phyloP scores from a whole-genome alignment of 352 stramenopile genomes.

The Pythium utonaiense region DNA sequence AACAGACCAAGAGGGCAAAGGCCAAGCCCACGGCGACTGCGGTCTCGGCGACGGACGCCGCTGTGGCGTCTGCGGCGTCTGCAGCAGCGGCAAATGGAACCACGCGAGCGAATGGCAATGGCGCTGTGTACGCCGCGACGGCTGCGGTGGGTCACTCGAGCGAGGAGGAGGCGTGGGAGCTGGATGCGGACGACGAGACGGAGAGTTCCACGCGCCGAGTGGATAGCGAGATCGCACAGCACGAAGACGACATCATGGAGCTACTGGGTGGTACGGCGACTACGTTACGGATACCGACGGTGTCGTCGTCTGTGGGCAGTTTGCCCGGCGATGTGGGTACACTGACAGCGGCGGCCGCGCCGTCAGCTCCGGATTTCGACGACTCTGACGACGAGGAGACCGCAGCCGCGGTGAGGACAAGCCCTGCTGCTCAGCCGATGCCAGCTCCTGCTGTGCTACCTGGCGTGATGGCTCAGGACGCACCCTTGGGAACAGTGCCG shows the following conservation, averaged over 20 bases:
- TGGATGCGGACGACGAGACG: neutral
- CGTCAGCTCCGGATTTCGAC: constrained; percentile 39
- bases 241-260: constrained; percentile 55
- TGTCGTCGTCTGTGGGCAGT: constrained; percentile 2
- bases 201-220: constrained; percentile 3
- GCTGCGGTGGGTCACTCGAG: constrained; percentile 12
- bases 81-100: neutral
- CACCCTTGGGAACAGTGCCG: neutral
- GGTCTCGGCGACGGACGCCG: neutral
- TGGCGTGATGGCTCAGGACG: neutral
- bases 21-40: constrained; percentile 14
- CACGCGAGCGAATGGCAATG: neutral
- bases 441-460: neutral
- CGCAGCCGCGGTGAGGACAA: constrained; percentile 1
- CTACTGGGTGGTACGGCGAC: constrained; percentile 31
- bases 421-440: neutral
- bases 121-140: neutral
- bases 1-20: constrained; percentile 25
- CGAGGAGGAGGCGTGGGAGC: constrained; percentile 11
- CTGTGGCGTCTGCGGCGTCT: neutral
- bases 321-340: constrained; percentile 1
- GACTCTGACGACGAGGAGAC: constrained; percentile 38
- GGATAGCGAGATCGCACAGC: constrained; percentile 46
- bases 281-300: constrained; percentile 16
- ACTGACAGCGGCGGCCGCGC: constrained; percentile 17